Percentiles rank a stretch among this genome's conserved stretches.
These are phyloP conservation scores for Kluyveromyces siamensis DNA, from an alignment of 805 yeast genomes.

Conservation along the genomic window DNA sequence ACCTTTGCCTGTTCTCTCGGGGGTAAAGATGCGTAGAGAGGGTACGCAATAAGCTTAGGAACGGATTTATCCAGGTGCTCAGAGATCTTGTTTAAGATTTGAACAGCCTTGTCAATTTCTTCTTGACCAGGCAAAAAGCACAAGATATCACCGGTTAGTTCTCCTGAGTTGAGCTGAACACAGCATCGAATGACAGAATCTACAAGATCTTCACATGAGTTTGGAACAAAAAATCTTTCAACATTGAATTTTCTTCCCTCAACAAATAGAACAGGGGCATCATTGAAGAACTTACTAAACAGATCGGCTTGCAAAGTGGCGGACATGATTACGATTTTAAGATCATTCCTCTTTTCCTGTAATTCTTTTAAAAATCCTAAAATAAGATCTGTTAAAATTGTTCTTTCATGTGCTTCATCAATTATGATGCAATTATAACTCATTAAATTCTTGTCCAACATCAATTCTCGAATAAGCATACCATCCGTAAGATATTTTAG, in stretches of 20 bases:
- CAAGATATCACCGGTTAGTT: slow-evolving; percentile 78
- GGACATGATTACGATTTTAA: slow-evolving; percentile 82
- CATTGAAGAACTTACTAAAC: slow-evolving; percentile 67
- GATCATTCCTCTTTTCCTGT: slow-evolving; percentile 40
- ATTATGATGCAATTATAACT: slow-evolving; percentile 71
- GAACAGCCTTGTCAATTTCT: slow-evolving; percentile 82
- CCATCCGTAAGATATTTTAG: slow-evolving; percentile 92
- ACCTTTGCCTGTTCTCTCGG: slow-evolving; percentile 75
- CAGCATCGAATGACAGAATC: slow-evolving; percentile 69
- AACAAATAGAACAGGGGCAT: slow-evolving; percentile 76
- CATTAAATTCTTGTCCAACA: slow-evolving; percentile 57
- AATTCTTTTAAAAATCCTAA: slow-evolving; percentile 80
- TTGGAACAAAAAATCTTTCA: slow-evolving; percentile 51
- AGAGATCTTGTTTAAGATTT: slow-evolving; percentile 48
- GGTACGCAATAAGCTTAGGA: slow-evolving; percentile 67
- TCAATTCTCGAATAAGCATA: slow-evolving; percentile 86
- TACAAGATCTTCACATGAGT: slow-evolving; percentile 71
- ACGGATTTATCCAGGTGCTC: slow-evolving; percentile 51
- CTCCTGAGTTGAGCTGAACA: slow-evolving; percentile 69
- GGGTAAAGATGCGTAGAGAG: slow-evolving; percentile 90
- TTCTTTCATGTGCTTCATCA: slow-evolving; percentile 98
- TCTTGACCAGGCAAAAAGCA: slow-evolving; percentile 96
- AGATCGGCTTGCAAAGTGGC: slow-evolving; percentile 87
- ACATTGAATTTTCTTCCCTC: slow-evolving; percentile 90
- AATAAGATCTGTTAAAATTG: slow-evolving; percentile 80